A percentile compares a stretch with the other conserved stretches of the same genome.
phyloP scores from a whole-genome alignment of 495 filamentous ascomycete species.

The Saxophila tyrrhenica region DNA sequence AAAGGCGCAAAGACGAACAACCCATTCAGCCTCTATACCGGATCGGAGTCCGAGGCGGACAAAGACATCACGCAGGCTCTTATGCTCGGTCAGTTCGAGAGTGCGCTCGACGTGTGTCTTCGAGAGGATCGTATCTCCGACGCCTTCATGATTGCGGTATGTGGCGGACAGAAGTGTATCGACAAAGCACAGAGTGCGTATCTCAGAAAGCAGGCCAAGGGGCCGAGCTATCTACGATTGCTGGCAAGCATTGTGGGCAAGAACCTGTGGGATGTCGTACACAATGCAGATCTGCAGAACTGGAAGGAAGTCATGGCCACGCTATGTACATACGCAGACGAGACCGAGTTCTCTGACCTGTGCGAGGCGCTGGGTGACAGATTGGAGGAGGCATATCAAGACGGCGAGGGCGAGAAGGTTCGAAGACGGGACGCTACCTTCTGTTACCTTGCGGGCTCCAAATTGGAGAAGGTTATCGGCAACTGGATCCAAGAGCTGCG shows the following conservation, averaged over 20 bases:
- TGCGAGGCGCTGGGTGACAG: constrained; percentile 92
- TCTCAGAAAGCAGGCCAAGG: constrained; percentile 55
- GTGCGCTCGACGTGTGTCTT: constrained; percentile 76
- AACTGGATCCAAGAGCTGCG: constrained; percentile 88
- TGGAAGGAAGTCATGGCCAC: constrained; percentile 97
- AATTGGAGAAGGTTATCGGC: constrained; percentile 87
- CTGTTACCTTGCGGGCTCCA: constrained; percentile 90
- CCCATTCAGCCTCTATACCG: constrained; percentile 75
- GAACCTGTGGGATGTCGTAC: constrained; percentile 95
- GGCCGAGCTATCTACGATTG: constrained; percentile 84
- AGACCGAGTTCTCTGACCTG: constrained; percentile 86
- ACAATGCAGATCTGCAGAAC: constrained; percentile 82
- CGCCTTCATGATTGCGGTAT: constrained; percentile 96
- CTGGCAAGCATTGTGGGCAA: constrained; percentile 87
- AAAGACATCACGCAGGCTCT: constrained; percentile 76
- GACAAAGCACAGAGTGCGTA: constrained; percentile 90
- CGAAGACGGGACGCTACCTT: constrained; percentile 78
- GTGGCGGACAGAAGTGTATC: constrained; percentile 83
- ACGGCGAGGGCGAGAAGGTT: constrained; percentile 37
- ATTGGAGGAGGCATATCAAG: constrained; percentile 56
- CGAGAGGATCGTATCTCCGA: constrained; percentile 84
- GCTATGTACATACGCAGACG: constrained; percentile 86
- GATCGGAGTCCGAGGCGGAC: constrained; percentile 69
- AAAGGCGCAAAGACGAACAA: constrained; percentile 74
- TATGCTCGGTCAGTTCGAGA: constrained; percentile 81